A percentile compares a stretch with the other conserved stretches of the same genome.
Evolutionary conservation across 208 protist species (phyloP).

Genomic region (Tritrichomonas foetus): DNA sequence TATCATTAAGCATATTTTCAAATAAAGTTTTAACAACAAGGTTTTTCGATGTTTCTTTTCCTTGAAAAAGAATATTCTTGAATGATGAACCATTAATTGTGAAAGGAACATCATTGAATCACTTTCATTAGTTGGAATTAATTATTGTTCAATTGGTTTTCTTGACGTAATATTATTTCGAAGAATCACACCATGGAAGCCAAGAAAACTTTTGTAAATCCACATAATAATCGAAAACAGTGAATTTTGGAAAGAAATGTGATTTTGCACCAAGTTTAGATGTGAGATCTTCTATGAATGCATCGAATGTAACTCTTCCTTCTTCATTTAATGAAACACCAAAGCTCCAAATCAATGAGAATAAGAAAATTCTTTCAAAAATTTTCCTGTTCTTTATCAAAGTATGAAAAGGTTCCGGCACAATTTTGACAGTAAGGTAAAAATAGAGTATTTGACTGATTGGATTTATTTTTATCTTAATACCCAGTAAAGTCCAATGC

Average conservation of each 20-base stretch:
- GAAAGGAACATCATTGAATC: neutral
- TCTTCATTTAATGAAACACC: slow-evolving; percentile 79
- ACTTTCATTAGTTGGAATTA: slow-evolving; percentile 8
- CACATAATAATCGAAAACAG: slow-evolving; percentile 41
- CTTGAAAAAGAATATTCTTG: neutral
- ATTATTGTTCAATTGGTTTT: neutral
- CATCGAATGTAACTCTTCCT: slow-evolving; percentile 74
- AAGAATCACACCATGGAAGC: neutral
- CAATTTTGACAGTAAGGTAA: neutral
- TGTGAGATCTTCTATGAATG: slow-evolving; percentile 62
- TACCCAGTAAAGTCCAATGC: no score
- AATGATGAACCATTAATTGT: neutral
- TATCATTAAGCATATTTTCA: neutral
- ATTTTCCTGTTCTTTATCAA: slow-evolving; percentile 59
- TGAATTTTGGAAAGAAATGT: neutral
- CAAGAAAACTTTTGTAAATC: slow-evolving; percentile 47
- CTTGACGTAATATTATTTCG: neutral
- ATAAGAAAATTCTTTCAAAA: slow-evolving; percentile 57
- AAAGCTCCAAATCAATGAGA: slow-evolving; percentile 86
- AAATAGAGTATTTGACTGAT: neutral
- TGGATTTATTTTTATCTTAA: neutral
- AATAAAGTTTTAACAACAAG: neutral
- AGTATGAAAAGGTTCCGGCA: neutral
- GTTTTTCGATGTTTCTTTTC: neutral
- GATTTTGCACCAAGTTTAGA: slow-evolving; percentile 75